These are phyloP conservation scores for Quillaja saponaria DNA, from an alignment of 306 rosid genomes.

Conservation along the genomic window DNA sequence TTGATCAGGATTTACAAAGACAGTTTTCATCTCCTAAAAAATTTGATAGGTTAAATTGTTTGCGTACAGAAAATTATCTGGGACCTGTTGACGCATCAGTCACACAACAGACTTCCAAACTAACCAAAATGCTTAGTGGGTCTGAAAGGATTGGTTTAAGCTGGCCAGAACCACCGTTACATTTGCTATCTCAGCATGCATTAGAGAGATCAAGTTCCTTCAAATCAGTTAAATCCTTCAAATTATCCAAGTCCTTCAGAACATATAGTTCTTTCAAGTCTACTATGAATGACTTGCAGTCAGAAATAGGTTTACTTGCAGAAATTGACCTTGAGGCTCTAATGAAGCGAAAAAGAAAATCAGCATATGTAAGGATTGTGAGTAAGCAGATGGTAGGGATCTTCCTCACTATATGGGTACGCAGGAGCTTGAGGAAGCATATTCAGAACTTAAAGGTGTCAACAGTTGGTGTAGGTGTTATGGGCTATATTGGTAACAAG, in stretches of 20 bases:
- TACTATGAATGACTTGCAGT: slow-evolving; percentile 46
- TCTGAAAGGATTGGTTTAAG: slow-evolving; percentile 84
- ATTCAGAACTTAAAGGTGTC: slow-evolving; percentile 88
- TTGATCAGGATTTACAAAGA: slow-evolving; percentile 35
- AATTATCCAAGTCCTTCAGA: slow-evolving; percentile 56
- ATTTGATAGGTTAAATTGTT: slow-evolving; percentile 66
- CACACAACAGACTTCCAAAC: slow-evolving; percentile 41
- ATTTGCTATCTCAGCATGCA: slow-evolving; percentile 50
- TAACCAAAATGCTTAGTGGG: slow-evolving; percentile 68
- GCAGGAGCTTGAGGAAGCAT: slow-evolving; percentile 80
- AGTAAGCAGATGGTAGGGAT: slow-evolving; percentile 98
- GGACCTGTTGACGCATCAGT: slow-evolving; percentile 35
- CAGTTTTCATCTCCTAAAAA: slow-evolving; percentile 59
- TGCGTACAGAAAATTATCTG: slow-evolving; percentile 40
- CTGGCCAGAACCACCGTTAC: slow-evolving; percentile 88
- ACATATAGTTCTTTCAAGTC: slow-evolving; percentile 56
- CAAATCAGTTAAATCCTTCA: slow-evolving; percentile 51
- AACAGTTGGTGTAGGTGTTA: slow-evolving; percentile 93
- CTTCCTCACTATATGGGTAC: slow-evolving; percentile 87
- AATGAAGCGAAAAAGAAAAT: slow-evolving; percentile 71
- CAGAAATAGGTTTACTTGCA: slow-evolving; percentile 50
- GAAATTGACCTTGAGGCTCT: slow-evolving; percentile 81
- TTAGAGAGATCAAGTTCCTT: slow-evolving; percentile 61
- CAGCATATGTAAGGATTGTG: slow-evolving; percentile 76
- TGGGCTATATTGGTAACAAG: slow-evolving; percentile 99